Conservation (phyloP, 768 basidiomycete genomes). For the Phylloporus sp. region DNA sequence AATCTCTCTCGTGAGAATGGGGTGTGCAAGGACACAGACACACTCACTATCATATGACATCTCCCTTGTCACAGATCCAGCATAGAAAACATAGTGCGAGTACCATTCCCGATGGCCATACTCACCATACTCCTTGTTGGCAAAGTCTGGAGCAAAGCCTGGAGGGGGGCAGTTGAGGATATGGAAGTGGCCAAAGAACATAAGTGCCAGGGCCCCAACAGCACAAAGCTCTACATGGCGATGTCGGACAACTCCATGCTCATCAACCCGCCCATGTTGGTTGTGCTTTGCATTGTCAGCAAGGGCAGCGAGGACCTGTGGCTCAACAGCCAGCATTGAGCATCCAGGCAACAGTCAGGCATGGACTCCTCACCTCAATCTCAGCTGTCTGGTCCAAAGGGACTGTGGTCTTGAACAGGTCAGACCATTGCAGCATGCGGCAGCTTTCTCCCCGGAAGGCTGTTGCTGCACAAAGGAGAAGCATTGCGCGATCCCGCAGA, state of each 20-base stretch:
- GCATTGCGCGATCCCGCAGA: neutral
- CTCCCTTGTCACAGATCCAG: neutral
- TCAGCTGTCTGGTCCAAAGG: neutral
- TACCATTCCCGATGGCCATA: constrained; percentile 32
- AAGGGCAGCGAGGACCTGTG: constrained; percentile 26
- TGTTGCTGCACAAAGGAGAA: neutral
- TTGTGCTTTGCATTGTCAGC: constrained; percentile 32
- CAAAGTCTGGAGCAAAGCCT: constrained; percentile 29
- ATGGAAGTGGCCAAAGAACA: constrained; percentile 31
- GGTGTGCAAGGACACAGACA: too few species aligned
- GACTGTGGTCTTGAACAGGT: neutral
- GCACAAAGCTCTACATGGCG: constrained; percentile 26
- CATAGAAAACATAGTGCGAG: constrained; percentile 20
- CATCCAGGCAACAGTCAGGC: too few species aligned
- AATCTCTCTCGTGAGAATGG: too few species aligned
- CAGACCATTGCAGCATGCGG: neutral
- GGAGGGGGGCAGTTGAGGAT: constrained; percentile 16
- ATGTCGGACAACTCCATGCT: constrained; percentile 30
- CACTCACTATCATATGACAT: constrained; percentile 26
- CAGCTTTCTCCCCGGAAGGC: neutral
- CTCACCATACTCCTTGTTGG: constrained; percentile 15
- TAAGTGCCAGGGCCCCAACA: constrained; percentile 25
- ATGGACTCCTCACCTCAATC: neutral
- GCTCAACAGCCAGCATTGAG: neutral
- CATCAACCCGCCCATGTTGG: constrained; percentile 27